A percentile compares a stretch with the other conserved stretches of the same genome.
These are phyloP conservation scores for Diaporthe eres DNA, from an alignment of 2,329 filamentous ascomycete species.

Conservation along the genomic window DNA sequence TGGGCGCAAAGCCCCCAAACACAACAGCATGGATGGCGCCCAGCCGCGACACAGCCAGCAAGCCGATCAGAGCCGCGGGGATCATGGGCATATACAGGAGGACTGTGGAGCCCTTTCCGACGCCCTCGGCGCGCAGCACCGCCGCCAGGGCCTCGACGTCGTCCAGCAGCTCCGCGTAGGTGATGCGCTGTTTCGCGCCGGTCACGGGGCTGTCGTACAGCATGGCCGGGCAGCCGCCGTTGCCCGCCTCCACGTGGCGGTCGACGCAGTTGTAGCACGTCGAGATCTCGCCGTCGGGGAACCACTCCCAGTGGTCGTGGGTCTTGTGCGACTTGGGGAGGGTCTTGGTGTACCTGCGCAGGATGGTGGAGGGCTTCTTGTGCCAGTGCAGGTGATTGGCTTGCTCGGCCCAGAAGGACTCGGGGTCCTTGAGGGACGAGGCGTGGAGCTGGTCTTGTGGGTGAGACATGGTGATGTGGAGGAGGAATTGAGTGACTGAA, in stretches of 20 bases:
- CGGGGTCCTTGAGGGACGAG: constrained; percentile 76
- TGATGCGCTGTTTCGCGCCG: constrained; percentile 77
- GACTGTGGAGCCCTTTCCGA: constrained; percentile 87
- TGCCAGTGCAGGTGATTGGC: constrained; percentile 86
- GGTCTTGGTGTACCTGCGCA: constrained; percentile 73
- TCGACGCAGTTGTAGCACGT: constrained; percentile 95
- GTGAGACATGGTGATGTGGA: constrained; percentile 49
- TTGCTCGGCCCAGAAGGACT: constrained; percentile 82
- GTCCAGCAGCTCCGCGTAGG: constrained; percentile 80
- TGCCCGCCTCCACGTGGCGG: constrained; percentile 85
- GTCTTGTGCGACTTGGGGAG: constrained; percentile 69
- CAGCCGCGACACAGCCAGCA: constrained; percentile 84
- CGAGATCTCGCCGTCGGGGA: constrained; percentile 87
- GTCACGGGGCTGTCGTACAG: constrained; percentile 92
- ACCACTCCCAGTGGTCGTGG: constrained; percentile 91
- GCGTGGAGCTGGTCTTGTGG: constrained; percentile 66
- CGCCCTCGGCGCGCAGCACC: constrained; percentile 84
- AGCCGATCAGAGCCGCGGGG: constrained; percentile 87
- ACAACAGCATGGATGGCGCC: constrained; percentile 93
- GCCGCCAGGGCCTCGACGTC: constrained; percentile 88
- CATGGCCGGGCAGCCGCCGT: constrained; percentile 81
- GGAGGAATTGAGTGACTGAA: background rate
- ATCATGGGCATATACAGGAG: constrained; percentile 98
- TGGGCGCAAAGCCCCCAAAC: constrained; percentile 90
- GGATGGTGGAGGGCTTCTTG: constrained; percentile 75